Base-by-base conservation (phyloP, 495 filamentous ascomycete genomes). In the Cladorrhinum samala region DNA sequence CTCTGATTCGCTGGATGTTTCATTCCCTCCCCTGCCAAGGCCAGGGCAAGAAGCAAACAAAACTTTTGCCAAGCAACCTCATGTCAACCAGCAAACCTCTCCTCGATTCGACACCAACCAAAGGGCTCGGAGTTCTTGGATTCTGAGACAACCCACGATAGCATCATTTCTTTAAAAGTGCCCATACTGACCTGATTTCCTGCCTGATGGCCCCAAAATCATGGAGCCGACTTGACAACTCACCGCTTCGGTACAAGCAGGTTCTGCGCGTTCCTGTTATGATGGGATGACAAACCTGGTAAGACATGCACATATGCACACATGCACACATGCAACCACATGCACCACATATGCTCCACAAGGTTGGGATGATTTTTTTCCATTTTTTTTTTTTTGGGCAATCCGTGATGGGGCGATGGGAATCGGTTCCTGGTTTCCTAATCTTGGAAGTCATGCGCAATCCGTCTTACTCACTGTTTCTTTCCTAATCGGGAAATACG, bases 1-100 rank as follows among this genome's bases (percentile, higher is more conserved):
- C 24, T 30, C 11, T 59, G 40, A 59, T 60, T 60, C 53, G 57
- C 42, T 36, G 13, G 21, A 1, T 54, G 50, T 53, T 56, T 56
- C 40, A 14, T 24, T 43, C 13, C 25, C 21, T 24, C 56, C 51
- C 52, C 45, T 37, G 9, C 27, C 24, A 41, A 11, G 18, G 33
- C 8, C 19, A n/a, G n/a, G n/a, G n/a, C n/a, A n/a, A n/a, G n/a
- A n/a, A n/a, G 27, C 27, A 11, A 33, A 33, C 6, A 33, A 33
- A 33, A 11, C 27, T 6, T 6, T 6, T 11, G 27, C 5, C 27
- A 6, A 11, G 27, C 11, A 33, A 33, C 27, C 27, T 33, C 27
- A 33, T 11, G 5, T 33, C 11, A 11, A 11, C 11, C 27, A 33
- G 11, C 5, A 33, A 33, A 33, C 27, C 27, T n/a, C n/a, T n/a